Conservation (phyloP, 495 filamentous ascomycete species). For the Xylaria telfairii region DNA sequence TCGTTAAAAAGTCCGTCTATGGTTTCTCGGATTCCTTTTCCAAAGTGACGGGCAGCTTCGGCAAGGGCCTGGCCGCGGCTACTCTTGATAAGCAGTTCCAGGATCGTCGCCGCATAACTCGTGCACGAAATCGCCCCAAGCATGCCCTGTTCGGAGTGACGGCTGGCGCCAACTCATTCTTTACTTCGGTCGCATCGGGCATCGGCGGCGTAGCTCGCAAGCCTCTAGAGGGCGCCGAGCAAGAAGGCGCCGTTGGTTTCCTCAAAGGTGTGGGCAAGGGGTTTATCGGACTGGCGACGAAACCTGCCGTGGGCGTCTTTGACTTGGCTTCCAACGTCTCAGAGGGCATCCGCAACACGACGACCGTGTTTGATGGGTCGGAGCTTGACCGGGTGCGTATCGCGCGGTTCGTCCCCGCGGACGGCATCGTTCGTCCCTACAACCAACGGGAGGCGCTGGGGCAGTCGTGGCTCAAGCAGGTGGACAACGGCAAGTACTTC, state of each 20-base stretch:
- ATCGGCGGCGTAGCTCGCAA: conserved; percentile 92
- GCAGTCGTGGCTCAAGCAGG: conserved; percentile 98
- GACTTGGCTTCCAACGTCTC: conserved; percentile 95
- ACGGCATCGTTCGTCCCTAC: conserved; percentile 94
- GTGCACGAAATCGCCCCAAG: conserved; percentile 91
- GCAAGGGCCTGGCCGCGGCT: conserved; percentile 91
- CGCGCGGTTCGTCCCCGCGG: conserved; percentile 86
- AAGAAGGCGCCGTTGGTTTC: conserved; percentile 90
- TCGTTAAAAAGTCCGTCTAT: conserved; percentile 98
- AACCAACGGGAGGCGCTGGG: conserved; percentile 94
- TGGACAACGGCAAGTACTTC: conserved; percentile 97
- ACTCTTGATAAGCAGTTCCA: conserved; percentile 99
- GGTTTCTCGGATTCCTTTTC: conserved; percentile 95
- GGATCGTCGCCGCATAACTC: conserved; percentile 90
- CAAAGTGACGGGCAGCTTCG: conserved; percentile 95
- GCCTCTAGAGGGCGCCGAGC: conserved; percentile 93
- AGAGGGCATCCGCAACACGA: conserved; percentile 97
- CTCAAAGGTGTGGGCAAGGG: conserved; percentile 98
- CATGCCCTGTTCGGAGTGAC: conserved; percentile 97
- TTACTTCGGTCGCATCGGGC: conserved; percentile 87
- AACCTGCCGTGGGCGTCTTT: conserved; percentile 95
- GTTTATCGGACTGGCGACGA: conserved; percentile 88
- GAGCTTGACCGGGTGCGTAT: conserved; percentile 93
- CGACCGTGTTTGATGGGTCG: conserved; percentile 93
- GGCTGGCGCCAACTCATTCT: conserved; percentile 92